Base-by-base conservation (phyloP, 2,329 filamentous ascomycete genomes). In the Eutypa lata region DNA sequence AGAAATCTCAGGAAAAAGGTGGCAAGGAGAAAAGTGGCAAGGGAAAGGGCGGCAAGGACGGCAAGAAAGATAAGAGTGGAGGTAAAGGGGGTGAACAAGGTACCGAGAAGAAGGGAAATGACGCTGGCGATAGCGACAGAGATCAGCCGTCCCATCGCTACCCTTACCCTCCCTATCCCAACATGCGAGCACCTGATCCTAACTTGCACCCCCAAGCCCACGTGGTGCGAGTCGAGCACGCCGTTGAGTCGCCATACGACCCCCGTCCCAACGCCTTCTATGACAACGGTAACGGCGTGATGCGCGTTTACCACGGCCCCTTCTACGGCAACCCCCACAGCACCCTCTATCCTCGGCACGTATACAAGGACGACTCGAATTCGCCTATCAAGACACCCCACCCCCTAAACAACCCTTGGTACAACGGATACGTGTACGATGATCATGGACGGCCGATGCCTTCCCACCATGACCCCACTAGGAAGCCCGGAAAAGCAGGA, bases 191-290 rank as follows among this genome's bases (percentile, higher is more conserved):
- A 4, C 74, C 77, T 0, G 73, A 78, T 44, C 70, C 78, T 48
- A 69, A 84, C 43, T 68, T 77, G 57, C 77, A 78, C 2, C 68
- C 75, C 40, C 71, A 73, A 24, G 71, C 78, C 24, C 72, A 79
- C 47, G 73, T 82, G 18, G 64, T 84, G 33, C 75, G 81, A 50
- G 73, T 82, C 2, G 81, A 86, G 61, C 78, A 83, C 55, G 73
- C 81, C 2, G 67, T 84, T 19, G 81, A 84, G 58, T 69, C 66
- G 1, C 69, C 71, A 3, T 68, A 75, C 43, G 81, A 84, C 56
- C 82, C 82, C 8, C 72, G 73, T 2, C 83, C 82, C 13, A 86
- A 86, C 59, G 80, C 82, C 42, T 86, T 81, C 61, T 79, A 78
- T 59, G 81, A 86, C 59, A 63, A 71, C n/a, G 70, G 73, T 45